Base-by-base conservation (phyloP, 352 stramenopile genomes). In the Phytophthora syringae region DNA sequence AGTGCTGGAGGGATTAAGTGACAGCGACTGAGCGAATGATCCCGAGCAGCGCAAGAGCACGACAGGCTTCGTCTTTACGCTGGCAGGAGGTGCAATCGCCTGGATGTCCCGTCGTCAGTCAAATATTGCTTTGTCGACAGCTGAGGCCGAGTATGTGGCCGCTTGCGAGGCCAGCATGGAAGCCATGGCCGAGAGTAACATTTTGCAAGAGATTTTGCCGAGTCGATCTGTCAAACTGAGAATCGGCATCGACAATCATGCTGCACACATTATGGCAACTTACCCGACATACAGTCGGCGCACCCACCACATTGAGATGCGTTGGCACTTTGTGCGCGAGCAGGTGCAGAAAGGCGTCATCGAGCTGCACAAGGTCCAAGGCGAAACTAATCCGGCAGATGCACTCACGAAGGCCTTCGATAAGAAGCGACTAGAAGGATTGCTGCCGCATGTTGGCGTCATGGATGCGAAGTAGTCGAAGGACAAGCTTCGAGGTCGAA, bases 11-110 rank as follows among this genome's bases (percentile, higher is more conserved):
- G 18, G 47, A 7, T 64, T 24, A 18, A 30, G 27, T 10, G 45
- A 57, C 27, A 61, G 51, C 49, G 60, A 67, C 44, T 66, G 49
- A 49, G 49, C 32, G 24, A 57, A 52, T 21, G 49, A 55, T 39
- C 36, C 45, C 2, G 47, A 64, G 3, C 27, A 40, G 24, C 34
- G 47, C 1, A 42, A 53, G 42, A 60, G 50, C 30, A 60, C 42
- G 11, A 67, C 39, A 5, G 40, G 50, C 6, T 67, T 51, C 5
- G 51, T 55, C 2, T 56, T 60, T 11, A 45, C 42, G 0, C 7
- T 67, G 1, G 59, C 59, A 13, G 50, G 59, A 32, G 59, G 59
- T 20, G 25, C 48, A 7, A 42, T 57, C 4, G 13, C 56, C 1
- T 64, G 45, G 45, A 57, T 57, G 45, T 57, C 47, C 7, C 30